Evolutionary conservation across 83 land plant genomes (phyloP).

Genomic region (Picea engelmannii): DNA sequence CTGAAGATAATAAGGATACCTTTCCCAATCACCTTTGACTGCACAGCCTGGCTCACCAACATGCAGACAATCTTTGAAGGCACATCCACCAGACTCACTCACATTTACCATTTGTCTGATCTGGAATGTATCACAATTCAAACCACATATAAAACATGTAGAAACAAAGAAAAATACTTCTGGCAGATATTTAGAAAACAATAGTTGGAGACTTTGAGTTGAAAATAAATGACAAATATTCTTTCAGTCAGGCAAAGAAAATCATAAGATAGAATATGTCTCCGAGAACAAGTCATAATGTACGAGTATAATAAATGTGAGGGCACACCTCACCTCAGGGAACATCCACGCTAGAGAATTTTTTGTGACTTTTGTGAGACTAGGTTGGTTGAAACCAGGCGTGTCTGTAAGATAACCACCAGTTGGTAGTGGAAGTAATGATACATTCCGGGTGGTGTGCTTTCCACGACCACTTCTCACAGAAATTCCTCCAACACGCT

Average conservation of each 20-base stretch:
- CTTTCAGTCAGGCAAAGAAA: not conserved
- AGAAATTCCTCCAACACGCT: constrained; percentile 85
- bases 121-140: constrained; percentile 31
- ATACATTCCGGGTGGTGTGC: constrained; percentile 95
- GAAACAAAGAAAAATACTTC: not conserved
- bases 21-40: constrained; percentile 92
- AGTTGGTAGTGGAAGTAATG: constrained; percentile 78
- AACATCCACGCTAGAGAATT: constrained; percentile 66
- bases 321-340: constrained; percentile 59
- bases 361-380: constrained; percentile 76
- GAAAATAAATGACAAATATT: not conserved
- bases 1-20: constrained; percentile 83
- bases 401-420: constrained; percentile 95
- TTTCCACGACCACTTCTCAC: constrained; percentile 87
- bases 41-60: constrained; percentile 85
- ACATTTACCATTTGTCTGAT: constrained; percentile 48
- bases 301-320: not conserved
- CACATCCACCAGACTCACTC: constrained; percentile 58
- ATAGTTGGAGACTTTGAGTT: not conserved
- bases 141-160: not conserved
- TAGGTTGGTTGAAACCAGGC: constrained; percentile 96
- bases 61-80: constrained; percentile 86
- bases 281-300: not conserved
- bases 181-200: not conserved
- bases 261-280: not conserved